Evolutionary conservation across 2,329 filamentous ascomycete species (phyloP).

Genomic region (Graphilbum sp.): DNA sequence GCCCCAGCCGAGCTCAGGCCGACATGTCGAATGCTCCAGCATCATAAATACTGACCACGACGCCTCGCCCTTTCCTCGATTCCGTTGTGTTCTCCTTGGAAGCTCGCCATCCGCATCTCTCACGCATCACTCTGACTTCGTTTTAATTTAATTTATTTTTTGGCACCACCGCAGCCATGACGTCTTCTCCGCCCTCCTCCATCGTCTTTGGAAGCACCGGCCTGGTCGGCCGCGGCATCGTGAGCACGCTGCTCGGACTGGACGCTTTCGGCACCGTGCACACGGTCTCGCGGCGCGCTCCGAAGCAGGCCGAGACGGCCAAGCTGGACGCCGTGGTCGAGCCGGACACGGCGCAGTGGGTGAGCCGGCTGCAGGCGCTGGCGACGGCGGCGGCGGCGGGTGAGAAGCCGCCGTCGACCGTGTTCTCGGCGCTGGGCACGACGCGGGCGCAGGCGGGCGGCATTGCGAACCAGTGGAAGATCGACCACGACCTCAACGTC

Average conservation of each 20-base stretch:
- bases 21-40: too few relatives aligned
- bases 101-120: too few relatives aligned
- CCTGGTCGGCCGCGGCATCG: constrained; percentile 57
- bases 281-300: constrained; percentile 51
- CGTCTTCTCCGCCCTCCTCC: constrained; percentile 1
- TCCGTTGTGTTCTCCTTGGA: too few relatives aligned
- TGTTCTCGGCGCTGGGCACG: constrained; percentile 69
- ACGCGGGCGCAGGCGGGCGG: constrained; percentile 61
- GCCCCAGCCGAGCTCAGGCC: too few relatives aligned
- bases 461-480: constrained; percentile 65
- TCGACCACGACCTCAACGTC: constrained; percentile 77
- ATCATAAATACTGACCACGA: too few relatives aligned
- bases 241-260: constrained; percentile 43
- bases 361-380: constrained; percentile 36
- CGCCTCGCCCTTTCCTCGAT: too few relatives aligned
- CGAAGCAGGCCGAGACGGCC: constrained; percentile 24
- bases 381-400: not conserved
- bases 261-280: constrained; percentile 34
- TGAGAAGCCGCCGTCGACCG: constrained; percentile 37
- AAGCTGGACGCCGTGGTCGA: constrained; percentile 54
- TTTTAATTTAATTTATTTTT: too few relatives aligned
- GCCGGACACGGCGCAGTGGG: constrained; percentile 54
- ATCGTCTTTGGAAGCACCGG: constrained; percentile 49
- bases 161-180: not conserved
- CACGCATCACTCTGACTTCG: too few relatives aligned